Conservation (phyloP, 345 rosid species). For the Ricinus communis region DNA sequence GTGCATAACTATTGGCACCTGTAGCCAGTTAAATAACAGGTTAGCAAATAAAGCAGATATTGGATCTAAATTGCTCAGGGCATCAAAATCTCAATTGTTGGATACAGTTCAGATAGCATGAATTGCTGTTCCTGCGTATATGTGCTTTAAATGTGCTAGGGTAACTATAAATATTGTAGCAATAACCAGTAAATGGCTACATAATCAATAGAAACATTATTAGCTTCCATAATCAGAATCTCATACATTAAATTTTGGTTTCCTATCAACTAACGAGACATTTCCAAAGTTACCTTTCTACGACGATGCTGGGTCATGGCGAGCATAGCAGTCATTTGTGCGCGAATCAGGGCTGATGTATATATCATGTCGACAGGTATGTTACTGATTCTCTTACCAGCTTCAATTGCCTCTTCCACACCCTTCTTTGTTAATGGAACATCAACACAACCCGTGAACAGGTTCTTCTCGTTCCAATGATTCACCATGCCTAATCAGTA, state of each 20-base stretch:
- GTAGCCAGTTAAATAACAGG: conserved; percentile 13
- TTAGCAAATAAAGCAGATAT: conserved; percentile 12
- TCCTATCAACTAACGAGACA: conserved; percentile 1
- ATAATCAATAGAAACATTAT: no score
- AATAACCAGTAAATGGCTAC: no score
- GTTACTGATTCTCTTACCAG: conserved; percentile 91
- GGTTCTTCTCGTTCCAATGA: conserved; percentile 98
- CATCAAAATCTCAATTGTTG: background rate
- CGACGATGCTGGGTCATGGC: conserved; percentile 98
- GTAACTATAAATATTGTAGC: no score
- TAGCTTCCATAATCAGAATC: no score
- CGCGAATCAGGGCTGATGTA: conserved; percentile 88
- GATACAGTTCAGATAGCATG: background rate
- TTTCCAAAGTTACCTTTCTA: conserved; percentile 55
- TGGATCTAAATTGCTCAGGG: background rate
- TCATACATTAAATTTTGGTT: no score
- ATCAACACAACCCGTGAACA: conserved; percentile 95
- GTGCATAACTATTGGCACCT: conserved; percentile 90
- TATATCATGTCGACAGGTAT: conserved; percentile 93
- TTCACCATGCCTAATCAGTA: conserved; percentile 92
- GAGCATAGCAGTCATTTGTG: conserved; percentile 99
- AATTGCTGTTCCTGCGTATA: background rate
- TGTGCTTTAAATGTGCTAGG: no score
- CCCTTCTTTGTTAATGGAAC: conserved; percentile 94
- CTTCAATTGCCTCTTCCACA: conserved; percentile 94